These are phyloP conservation scores for Gossypium gossypioides DNA, from an alignment of 441 rosid species.

Conservation along the genomic window DNA sequence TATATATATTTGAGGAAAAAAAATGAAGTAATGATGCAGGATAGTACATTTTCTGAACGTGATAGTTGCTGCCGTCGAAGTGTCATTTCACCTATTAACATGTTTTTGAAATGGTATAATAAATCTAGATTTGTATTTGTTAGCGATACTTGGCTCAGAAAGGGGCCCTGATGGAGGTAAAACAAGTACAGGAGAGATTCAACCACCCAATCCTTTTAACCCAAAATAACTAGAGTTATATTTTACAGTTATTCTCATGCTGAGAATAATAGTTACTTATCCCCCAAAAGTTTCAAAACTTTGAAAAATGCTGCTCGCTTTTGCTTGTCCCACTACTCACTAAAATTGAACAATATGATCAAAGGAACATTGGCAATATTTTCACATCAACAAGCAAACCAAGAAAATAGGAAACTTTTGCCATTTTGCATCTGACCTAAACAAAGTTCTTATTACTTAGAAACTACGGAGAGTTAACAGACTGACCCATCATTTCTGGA, in stretches of 20 bases:
- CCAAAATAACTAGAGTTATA: neutral
- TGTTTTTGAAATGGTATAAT: neutral
- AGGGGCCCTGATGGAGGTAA: no score
- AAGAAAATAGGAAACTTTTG: neutral
- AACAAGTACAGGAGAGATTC: neutral
- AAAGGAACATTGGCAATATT: neutral
- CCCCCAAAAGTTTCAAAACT: neutral
- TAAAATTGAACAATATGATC: neutral
- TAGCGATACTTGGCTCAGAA: no score
- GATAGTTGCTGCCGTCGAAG: neutral
- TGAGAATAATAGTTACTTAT: neutral
- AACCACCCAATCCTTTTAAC: neutral
- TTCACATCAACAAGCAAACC: neutral
- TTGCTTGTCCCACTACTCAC: neutral
- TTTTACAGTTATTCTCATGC: neutral
- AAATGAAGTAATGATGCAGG: neutral
- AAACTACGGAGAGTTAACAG: slow-evolving; percentile 20
- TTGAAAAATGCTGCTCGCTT: neutral
- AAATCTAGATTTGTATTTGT: neutral
- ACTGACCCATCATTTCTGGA: slow-evolving; percentile 11
- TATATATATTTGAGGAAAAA: no score
- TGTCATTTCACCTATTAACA: neutral
- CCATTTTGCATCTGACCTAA: neutral
- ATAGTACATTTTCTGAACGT: neutral
- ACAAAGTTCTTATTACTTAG: neutral